Evolutionary conservation across 495 filamentous ascomycete species (phyloP), one percentile per base, ranked within the genome.

Genomic region (Astrothelium macrocarpum): DNA sequence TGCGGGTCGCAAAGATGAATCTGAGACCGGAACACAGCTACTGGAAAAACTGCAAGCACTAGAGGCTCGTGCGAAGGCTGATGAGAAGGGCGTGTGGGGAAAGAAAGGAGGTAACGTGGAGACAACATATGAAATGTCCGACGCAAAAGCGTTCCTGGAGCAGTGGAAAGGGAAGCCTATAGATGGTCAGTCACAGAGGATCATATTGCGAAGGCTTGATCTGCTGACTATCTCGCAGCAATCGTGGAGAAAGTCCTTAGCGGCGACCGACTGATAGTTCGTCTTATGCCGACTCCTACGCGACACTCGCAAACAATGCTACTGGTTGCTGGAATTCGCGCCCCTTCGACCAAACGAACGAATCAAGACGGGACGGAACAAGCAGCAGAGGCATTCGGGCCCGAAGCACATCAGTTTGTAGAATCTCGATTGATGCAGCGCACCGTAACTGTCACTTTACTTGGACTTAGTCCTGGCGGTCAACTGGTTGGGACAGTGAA

Each of bases 241-340:
- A 85, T 90, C 46, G 82, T 97, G 53, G 95, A 99, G 81, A 85
- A 88, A 67, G 90, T 97, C 53, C 78, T 97, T 64, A 90, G 84
- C 67, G 95, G 92, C 60, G 95, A 99, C 72, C 87, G 93, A 53
- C 76, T 96, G 65, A 85, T 95, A 62, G 78, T 92, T n/a, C 87
- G 95, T 53, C 78, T 99, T 61, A 76, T 94, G 46, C 71, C 92
- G 20, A 80, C 83, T 2, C 85, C 90, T 0, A 84, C 85, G 65
- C 84, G 89, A 72, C 94, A 99, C 71, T 75, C 87, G 61, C 91
- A 97, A 76, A 86, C 84, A 10, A 85, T 96, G 71, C 81, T 91
- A 59, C 82, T 95, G n/a, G 72, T 97, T 69, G 95, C 93, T 28
- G 95, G 95, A 67, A 84, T 99, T 66, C 84, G 90, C 26, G 83